Conservation (phyloP, 2,329 filamentous ascomycete genomes). For the Dactylellina sp. region DNA sequence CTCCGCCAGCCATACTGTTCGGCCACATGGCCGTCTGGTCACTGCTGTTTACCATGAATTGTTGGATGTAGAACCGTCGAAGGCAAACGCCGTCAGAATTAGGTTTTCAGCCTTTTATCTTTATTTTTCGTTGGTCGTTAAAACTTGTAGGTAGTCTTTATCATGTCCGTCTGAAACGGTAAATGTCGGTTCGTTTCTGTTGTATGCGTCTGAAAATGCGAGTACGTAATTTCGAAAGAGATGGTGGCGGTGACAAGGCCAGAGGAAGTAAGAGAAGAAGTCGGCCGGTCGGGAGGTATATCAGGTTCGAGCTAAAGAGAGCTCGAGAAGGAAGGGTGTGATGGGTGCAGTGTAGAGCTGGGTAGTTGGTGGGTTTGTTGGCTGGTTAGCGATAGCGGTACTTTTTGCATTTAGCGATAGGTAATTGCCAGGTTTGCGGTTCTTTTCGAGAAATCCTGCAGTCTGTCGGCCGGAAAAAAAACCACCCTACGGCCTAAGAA, state of each 20-base stretch:
- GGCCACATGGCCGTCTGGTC: constrained; percentile 47
- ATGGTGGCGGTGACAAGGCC: too few relatives aligned
- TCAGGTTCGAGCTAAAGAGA: constrained; percentile 3
- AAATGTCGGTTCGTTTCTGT: too few relatives aligned
- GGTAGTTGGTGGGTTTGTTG: too few relatives aligned
- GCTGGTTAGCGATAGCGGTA: too few relatives aligned
- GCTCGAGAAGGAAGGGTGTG: background rate
- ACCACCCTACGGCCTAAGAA: constrained; percentile 27
- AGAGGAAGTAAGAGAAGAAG: constrained; percentile 14
- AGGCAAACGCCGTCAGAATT: constrained; percentile 10
- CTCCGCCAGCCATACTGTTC: constrained; percentile 36
- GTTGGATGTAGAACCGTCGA: constrained; percentile 53
- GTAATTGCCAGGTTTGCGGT: constrained; percentile 41
- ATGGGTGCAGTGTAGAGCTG: too few relatives aligned
- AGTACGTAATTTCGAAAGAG: too few relatives aligned
- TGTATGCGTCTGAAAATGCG: too few relatives aligned
- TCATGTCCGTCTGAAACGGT: too few relatives aligned
- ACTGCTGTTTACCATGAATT: constrained; percentile 38
- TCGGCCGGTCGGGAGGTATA: constrained; percentile 8
- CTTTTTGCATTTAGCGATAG: constrained; percentile 48
- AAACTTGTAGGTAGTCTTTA: constrained; percentile 28
- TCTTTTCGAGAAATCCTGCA: constrained; percentile 37
- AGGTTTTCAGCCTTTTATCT: too few relatives aligned
- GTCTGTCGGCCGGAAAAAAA: constrained; percentile 34
- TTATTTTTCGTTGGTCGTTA: constrained; percentile 38